These are phyloP conservation scores for Boletus edulis DNA, from an alignment of 768 basidiomycete genomes.

Conservation along the genomic window DNA sequence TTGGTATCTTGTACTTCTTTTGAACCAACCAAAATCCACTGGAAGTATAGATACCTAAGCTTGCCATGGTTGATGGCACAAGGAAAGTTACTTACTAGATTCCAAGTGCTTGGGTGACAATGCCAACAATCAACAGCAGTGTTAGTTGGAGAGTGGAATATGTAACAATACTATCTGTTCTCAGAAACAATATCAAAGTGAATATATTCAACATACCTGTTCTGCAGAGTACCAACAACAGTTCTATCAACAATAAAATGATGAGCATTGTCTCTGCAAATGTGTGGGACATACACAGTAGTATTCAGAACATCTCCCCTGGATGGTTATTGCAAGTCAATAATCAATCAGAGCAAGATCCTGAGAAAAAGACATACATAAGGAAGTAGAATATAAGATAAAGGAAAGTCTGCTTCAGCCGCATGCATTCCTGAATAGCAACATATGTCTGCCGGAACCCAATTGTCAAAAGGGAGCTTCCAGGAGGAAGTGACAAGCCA, in stretches of 20 bases:
- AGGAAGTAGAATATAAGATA: conserved; percentile 77
- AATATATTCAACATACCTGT: conserved; percentile 43
- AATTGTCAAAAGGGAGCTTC: conserved; percentile 55
- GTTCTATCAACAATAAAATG: conserved; percentile 40
- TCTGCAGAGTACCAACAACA: conserved; percentile 70
- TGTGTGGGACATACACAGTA: conserved; percentile 49
- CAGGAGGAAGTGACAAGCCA: conserved; percentile 56
- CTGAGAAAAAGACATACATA: conserved; percentile 44
- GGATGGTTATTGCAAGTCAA: background rate
- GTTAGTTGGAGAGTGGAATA: conserved; percentile 75
- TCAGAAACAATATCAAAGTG: background rate
- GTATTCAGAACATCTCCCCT: conserved; percentile 79
- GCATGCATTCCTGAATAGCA: conserved; percentile 62
- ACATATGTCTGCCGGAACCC: conserved; percentile 67
- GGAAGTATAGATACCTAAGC: background rate
- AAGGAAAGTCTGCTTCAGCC: conserved; percentile 69
- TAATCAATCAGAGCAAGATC: background rate
- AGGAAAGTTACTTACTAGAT: conserved; percentile 52
- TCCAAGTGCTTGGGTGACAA: conserved; percentile 60
- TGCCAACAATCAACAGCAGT: conserved; percentile 62
- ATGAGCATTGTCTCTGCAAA: background rate
- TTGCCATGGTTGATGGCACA: background rate
- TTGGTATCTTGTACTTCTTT: conserved; percentile 58
- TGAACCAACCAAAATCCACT: conserved; percentile 71
- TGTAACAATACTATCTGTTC: conserved; percentile 50